Percentiles rank a stretch among this genome's conserved stretches.
These are phyloP conservation scores for Penicillium coprophilum DNA, from an alignment of 495 filamentous ascomycete species.

Conservation along the genomic window DNA sequence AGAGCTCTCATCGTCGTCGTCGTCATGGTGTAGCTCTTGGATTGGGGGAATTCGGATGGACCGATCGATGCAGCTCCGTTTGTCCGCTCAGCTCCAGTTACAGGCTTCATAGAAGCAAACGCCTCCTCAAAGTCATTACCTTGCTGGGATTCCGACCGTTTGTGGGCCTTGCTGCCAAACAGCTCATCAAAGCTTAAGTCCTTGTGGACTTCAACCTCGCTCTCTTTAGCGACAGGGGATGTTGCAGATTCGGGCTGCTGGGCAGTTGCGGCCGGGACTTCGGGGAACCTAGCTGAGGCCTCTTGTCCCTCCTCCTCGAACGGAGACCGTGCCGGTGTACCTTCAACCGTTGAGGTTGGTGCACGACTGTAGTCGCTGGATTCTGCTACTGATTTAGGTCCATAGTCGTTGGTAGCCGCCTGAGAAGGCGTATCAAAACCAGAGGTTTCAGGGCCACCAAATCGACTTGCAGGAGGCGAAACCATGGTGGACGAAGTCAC, in stretches of 20 bases:
- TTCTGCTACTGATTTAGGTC: constrained; percentile 17
- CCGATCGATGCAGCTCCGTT: constrained; percentile 36
- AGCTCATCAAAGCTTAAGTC: constrained; percentile 51
- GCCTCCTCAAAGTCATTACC: constrained; percentile 52
- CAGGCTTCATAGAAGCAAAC: constrained; percentile 44
- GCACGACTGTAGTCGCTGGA: constrained; percentile 31
- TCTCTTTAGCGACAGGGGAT: constrained; percentile 23
- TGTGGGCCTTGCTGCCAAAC: constrained; percentile 55
- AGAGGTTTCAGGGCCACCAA: constrained; percentile 52
- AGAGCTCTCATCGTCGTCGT: constrained; percentile 66
- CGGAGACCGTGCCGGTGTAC: constrained; percentile 33
- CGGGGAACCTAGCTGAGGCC: constrained; percentile 27
- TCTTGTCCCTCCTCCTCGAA: constrained; percentile 48
- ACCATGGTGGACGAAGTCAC: constrained; percentile 75
- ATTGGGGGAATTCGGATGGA: constrained; percentile 89
- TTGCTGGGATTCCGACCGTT: constrained; percentile 59
- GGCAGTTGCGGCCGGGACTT: constrained; percentile 22
- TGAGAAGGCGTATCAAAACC: constrained; percentile 62
- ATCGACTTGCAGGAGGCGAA: constrained; percentile 74
- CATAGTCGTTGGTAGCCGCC: constrained; percentile 33
- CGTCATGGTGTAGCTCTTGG: constrained; percentile 76
- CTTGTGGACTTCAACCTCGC: constrained; percentile 24
- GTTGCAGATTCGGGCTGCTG: constrained; percentile 22
- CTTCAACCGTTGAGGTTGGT: constrained; percentile 20
- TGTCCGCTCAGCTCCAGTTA: constrained; percentile 19